Evolutionary conservation across 805 yeast species (phyloP).

Genomic region (Nematodospora valgi): DNA sequence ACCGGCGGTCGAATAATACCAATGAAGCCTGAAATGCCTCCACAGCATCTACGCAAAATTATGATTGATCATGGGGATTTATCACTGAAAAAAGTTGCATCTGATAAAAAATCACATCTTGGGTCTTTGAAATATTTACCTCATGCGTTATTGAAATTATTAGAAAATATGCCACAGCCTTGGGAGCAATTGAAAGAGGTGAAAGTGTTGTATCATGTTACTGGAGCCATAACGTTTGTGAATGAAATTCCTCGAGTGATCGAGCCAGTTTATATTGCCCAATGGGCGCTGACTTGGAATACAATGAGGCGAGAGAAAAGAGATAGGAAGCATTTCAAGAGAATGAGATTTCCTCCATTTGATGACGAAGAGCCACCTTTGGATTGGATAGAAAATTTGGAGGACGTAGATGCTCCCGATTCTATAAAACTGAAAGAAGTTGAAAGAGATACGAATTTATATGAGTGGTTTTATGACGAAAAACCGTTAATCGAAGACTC

Average conservation of each 20-base stretch:
- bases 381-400: slow-evolving; percentile 75
- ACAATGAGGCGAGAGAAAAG: slow-evolving; percentile 93
- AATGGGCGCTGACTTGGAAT: slow-evolving; percentile 93
- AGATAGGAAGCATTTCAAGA: slow-evolving; percentile 82
- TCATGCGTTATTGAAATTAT: slow-evolving; percentile 82
- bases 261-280: slow-evolving; percentile 87
- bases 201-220: slow-evolving; percentile 79
- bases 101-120: slow-evolving; percentile 81
- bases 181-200: slow-evolving; percentile 92
- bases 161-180: slow-evolving; percentile 98
- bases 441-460: slow-evolving; percentile 57
- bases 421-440: slow-evolving; percentile 67
- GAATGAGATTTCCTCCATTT: slow-evolving; percentile 93
- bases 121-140: slow-evolving; percentile 96
- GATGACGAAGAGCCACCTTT: slow-evolving; percentile 97
- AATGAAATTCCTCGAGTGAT: slow-evolving; percentile 89
- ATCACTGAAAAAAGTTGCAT: slow-evolving; percentile 70
- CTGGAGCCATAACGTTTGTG: slow-evolving; percentile 95
- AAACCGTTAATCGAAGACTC: slow-evolving; percentile 63
- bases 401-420: slow-evolving; percentile 69
- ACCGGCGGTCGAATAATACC: slow-evolving; percentile 52
- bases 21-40: slow-evolving; percentile 81
- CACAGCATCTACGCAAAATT: slow-evolving; percentile 85
- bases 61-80: slow-evolving; percentile 82
- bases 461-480: slow-evolving; percentile 79